phyloP scores from a whole-genome alignment of 2,329 filamentous ascomycete genomes.

The Leptographium flavum region DNA sequence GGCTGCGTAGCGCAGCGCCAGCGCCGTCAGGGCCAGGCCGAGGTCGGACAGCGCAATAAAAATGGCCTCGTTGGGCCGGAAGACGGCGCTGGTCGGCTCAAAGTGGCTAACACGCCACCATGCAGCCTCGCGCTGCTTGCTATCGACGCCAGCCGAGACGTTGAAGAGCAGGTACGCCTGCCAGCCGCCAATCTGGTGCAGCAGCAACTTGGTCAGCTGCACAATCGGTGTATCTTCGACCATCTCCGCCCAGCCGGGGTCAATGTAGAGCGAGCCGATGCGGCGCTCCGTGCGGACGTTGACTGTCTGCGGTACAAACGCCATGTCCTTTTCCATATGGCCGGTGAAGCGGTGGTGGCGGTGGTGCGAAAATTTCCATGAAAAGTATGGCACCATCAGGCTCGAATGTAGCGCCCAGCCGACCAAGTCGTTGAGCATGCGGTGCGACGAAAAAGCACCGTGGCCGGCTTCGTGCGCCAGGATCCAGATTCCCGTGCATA shows the following conservation, averaged over 20 bases:
- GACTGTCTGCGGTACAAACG: conserved; percentile 82
- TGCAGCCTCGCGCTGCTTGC: conserved; percentile 76
- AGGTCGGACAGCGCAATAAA: conserved; percentile 77
- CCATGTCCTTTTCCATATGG: conserved; percentile 96
- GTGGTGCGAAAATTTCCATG: conserved; percentile 97
- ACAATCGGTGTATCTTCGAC: conserved; percentile 49
- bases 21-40: conserved; percentile 51
- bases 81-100: conserved; percentile 73
- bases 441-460: conserved; percentile 84
- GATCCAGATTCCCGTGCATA: conserved; percentile 90
- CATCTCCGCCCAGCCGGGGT: conserved; percentile 54
- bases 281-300: conserved; percentile 78
- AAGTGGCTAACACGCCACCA: conserved; percentile 84
- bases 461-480: conserved; percentile 96
- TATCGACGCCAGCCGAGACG: conserved; percentile 86
- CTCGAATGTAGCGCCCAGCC: conserved; percentile 83
- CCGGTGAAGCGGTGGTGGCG: conserved; percentile 99
- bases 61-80: conserved; percentile 80
- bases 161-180: conserved; percentile 82
- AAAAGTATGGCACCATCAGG: conserved; percentile 87
- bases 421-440: conserved; percentile 79
- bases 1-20: conserved; percentile 52
- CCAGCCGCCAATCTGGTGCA: conserved; percentile 87
- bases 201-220: conserved; percentile 36
- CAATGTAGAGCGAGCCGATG: conserved; percentile 78